Percentiles rank a stretch among this genome's conserved stretches.
These are phyloP conservation scores for Ustilago trichophora DNA, from an alignment of 1,284 basidiomycete genomes.

Conservation along the genomic window DNA sequence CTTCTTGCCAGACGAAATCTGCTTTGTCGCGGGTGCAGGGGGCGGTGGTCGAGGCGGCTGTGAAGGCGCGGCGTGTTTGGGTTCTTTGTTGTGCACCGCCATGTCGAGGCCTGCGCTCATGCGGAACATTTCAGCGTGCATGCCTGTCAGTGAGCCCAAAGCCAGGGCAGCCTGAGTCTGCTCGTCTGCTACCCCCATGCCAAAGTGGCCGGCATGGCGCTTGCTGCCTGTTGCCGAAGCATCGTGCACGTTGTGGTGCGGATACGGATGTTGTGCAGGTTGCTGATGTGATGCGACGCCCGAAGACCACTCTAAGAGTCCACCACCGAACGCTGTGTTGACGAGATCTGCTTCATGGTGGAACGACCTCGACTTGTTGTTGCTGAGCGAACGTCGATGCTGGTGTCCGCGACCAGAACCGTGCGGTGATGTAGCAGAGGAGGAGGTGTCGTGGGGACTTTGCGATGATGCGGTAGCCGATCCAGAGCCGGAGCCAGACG, in stretches of 20 bases:
- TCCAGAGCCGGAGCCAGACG: conserved; percentile 43
- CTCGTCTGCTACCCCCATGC: conserved; percentile 30
- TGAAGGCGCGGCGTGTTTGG: conserved; percentile 8
- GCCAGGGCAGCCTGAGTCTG: conserved; percentile 45
- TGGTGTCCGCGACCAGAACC: conserved; percentile 23
- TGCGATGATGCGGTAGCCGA: conserved; percentile 45
- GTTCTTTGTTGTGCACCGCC: not conserved
- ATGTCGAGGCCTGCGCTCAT: conserved; percentile 45
- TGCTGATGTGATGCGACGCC: conserved; percentile 11
- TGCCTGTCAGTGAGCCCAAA: conserved; percentile 34
- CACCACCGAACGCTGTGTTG: conserved; percentile 42
- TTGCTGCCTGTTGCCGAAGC: conserved; percentile 38
- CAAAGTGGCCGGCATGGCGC: conserved; percentile 34
- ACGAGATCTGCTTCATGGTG: conserved; percentile 45
- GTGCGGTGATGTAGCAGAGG: conserved; percentile 44
- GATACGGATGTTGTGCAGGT: conserved; percentile 11
- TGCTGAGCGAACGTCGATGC: conserved; percentile 33
- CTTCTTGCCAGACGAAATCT: conserved; percentile 44
- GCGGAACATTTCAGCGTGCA: conserved; percentile 51
- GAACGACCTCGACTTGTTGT: conserved; percentile 27
- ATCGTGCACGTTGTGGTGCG: conserved; percentile 23
- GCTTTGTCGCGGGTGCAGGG: not conserved
- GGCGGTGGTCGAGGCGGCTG: conserved; percentile 10
- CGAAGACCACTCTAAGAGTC: conserved; percentile 30
- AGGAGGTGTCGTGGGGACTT: conserved; percentile 47